Conservation (phyloP, 192 early-diverging fungal genomes). For the Pecoramyces ruminantium region DNA sequence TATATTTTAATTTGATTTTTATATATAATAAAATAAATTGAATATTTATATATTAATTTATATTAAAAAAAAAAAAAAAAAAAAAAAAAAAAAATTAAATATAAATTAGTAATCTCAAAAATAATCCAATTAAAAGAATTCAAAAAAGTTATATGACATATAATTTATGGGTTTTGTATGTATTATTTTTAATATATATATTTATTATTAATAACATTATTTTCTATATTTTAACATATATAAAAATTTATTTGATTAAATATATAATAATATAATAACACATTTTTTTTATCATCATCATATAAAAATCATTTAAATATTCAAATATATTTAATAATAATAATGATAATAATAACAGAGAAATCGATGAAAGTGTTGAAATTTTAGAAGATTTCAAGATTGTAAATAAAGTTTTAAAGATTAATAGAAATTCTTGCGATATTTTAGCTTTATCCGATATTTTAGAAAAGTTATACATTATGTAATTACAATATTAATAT, state of each 20-base stretch:
- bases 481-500: background rate
- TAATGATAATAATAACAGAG: background rate
- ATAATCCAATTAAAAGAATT: background rate
- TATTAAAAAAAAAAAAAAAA: too few species aligned
- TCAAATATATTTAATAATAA: too few species aligned
- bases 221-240: too few species aligned
- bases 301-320: too few species aligned
- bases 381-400: background rate
- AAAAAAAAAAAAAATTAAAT: too few species aligned
- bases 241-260: too few species aligned
- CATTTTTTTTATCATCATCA: too few species aligned
- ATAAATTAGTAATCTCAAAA: background rate
- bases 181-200: background rate
- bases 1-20: too few species aligned
- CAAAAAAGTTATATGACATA: background rate
- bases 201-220: too few species aligned
- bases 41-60: too few species aligned
- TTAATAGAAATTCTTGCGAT: background rate
- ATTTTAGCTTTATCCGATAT: background rate
- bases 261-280: too few species aligned
- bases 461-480: background rate
- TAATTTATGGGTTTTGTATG: background rate
- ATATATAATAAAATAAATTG: too few species aligned
- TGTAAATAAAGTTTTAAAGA: background rate
- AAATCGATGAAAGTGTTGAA: background rate